Evolutionary conservation across 2,329 filamentous ascomycete genomes (phyloP).

Genomic region (Colletotrichum costaricense): DNA sequence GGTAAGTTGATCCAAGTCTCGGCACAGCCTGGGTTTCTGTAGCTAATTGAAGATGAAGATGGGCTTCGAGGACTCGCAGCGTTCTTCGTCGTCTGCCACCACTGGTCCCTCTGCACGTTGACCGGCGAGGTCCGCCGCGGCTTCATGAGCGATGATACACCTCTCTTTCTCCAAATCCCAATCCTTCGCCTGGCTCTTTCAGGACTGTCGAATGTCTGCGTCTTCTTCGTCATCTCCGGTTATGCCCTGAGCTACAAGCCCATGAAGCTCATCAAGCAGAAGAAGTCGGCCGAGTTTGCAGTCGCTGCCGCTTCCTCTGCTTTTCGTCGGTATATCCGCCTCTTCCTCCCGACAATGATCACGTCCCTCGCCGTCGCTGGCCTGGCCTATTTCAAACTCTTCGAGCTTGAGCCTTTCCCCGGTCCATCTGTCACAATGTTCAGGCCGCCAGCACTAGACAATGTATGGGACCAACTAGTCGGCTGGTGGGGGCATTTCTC

Average conservation of each 20-base stretch:
- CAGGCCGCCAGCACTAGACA: conserved; percentile 36
- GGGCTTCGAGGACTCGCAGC: conserved; percentile 7
- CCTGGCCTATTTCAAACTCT: conserved; percentile 51
- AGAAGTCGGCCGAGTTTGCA: conserved; percentile 51
- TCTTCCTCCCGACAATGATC: conserved; percentile 59
- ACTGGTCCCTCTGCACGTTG: not conserved
- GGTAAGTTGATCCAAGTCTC: not conserved
- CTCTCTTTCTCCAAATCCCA: conserved; percentile 56
- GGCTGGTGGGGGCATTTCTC: conserved; percentile 61
- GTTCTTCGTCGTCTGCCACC: not conserved
- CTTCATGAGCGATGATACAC: not conserved
- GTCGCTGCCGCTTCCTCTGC: conserved; percentile 59
- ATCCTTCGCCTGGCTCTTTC: conserved; percentile 64
- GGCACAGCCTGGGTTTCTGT: not conserved
- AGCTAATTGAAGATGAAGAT: conserved; percentile 30
- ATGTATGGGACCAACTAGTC: conserved; percentile 52
- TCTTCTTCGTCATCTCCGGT: conserved; percentile 74
- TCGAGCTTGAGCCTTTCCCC: not conserved
- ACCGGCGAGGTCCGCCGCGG: not conserved
- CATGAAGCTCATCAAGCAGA: conserved; percentile 55
- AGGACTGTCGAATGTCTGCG: conserved; percentile 66
- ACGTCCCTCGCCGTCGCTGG: conserved; percentile 60
- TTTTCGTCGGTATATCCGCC: conserved; percentile 63
- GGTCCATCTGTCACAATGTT: not conserved
- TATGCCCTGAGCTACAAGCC: conserved; percentile 68